Base-by-base conservation (phyloP, 2,329 filamentous ascomycete genomes). In the Keithomyces neogunnii region DNA sequence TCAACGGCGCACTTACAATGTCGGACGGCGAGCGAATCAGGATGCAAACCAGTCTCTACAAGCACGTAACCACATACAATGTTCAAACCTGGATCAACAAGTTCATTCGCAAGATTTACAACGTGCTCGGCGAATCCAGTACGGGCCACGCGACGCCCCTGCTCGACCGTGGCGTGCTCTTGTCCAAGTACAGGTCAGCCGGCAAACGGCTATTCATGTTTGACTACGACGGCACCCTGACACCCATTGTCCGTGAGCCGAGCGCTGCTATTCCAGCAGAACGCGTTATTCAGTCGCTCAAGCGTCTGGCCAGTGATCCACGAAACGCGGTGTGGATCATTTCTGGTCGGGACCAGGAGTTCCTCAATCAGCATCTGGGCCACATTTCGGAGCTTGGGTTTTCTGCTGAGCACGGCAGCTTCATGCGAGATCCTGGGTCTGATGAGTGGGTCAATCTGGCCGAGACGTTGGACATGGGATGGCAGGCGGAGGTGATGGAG, bases 301-400 rank as follows among this genome's bases (percentile, higher is more conserved):
- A 86, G 66, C 78, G 80, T 9, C 76, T 99, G 42, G 87, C 91
- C 0, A 77, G 86, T 0, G 89, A 97, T 63, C 82, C 86, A 13
- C 76, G 77, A 51, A 99, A 97, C 62, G 79, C 84, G 1, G 90
- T 99, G n/a, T 99, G 93, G 93, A 95, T 99, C 65, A 96, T 99
- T 62, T 95, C 89, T 49, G 93, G 93, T 9, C 84, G 93, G 57
- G 92, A 97, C 62, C 90, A 96, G 64, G 85, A 86, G 6, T 99
- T 99, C 70, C 72, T 99, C 53, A 83, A 87, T 58, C 85, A 95
- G 58, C 91, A 92, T 73, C 84, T 97, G 66, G 93, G 92, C n/a
- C 86, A 95, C 69, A 95, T 97, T 57, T 68, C 82, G 1, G 84
- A 88, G 63, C 75, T 99, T 10, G 93, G 93, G n/a, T 86, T 99